Conservation (phyloP, 768 basidiomycete species). For the Trametes cinnabarina region DNA sequence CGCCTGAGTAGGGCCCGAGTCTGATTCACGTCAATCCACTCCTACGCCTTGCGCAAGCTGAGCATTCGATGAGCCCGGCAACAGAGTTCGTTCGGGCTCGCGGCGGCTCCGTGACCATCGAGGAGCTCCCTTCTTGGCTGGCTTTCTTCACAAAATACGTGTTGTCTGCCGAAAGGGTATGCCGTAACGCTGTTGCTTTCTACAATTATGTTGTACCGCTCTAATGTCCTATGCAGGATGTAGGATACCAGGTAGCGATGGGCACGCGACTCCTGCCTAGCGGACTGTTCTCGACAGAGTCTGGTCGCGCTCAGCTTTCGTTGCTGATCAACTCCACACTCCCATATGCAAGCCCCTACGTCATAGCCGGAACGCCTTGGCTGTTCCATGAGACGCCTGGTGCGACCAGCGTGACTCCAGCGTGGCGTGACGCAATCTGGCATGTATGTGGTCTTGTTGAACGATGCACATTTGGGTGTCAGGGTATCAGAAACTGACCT, state of each 20-base stretch:
- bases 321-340: constrained; percentile 22
- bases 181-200: too few relatives aligned
- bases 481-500: too few relatives aligned
- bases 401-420: constrained; percentile 29
- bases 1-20: constrained; percentile 18
- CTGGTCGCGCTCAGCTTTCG: constrained; percentile 23
- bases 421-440: constrained; percentile 30
- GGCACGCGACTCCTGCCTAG: constrained; percentile 31
- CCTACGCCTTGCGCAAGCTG: constrained; percentile 36
- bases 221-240: too few relatives aligned
- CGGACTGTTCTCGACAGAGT: constrained; percentile 24
- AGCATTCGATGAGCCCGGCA: constrained; percentile 36
- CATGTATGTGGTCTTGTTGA: constrained; percentile 14
- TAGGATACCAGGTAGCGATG: constrained; percentile 24
- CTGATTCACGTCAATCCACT: constrained; percentile 45
- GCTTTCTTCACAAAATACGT: neutral
- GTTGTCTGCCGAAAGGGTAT: neutral
- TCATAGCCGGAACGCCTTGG: constrained; percentile 26
- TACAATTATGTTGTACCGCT: too few relatives aligned
- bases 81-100: constrained; percentile 29
- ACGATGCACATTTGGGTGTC: too few relatives aligned
- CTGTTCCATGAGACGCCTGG: constrained; percentile 17
- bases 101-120: constrained; percentile 30
- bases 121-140: constrained; percentile 21
- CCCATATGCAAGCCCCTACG: constrained; percentile 24